A percentile compares a stretch with the other conserved stretches of the same genome.
Evolutionary conservation across 2,329 filamentous ascomycete species (phyloP).

Genomic region (Calonectria leucothoes): DNA sequence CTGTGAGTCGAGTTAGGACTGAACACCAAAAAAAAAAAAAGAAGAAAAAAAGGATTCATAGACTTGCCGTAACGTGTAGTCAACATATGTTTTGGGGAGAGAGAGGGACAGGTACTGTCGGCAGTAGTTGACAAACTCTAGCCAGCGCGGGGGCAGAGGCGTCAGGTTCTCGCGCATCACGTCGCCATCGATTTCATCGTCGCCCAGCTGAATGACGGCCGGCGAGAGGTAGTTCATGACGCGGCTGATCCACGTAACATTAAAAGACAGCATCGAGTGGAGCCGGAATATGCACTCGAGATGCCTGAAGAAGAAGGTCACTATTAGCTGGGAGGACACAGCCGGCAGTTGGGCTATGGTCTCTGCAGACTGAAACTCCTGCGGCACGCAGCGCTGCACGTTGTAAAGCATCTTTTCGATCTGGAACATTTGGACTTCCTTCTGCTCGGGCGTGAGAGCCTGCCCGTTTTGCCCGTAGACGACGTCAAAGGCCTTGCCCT

Average conservation of each 20-base stretch:
- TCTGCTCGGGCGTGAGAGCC: constrained; percentile 15
- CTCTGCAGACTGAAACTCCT: neutral
- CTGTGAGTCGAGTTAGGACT: constrained; percentile 13
- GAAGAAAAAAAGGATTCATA: rapidly evolving
- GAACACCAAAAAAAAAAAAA: rapidly evolving
- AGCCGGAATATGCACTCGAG: constrained; percentile 31
- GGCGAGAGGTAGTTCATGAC: constrained; percentile 29
- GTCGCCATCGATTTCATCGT: constrained; percentile 20
- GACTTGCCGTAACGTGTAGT: constrained; percentile 31
- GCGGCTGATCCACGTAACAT: constrained; percentile 29
- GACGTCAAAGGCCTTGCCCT: constrained; percentile 32
- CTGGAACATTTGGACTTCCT: neutral
- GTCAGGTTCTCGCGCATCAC: constrained; percentile 19
- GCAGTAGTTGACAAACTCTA: constrained; percentile 28
- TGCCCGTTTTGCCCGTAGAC: constrained; percentile 23
- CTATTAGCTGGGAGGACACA: neutral
- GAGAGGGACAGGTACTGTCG: constrained; percentile 28
- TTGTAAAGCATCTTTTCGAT: constrained; percentile 27
- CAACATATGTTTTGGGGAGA: constrained; percentile 9
- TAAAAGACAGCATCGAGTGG: constrained; percentile 32
- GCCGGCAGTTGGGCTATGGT: constrained; percentile 13
- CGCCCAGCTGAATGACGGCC: constrained; percentile 27
- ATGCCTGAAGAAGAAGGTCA: constrained; percentile 30
- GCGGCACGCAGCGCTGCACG: constrained; percentile 23
- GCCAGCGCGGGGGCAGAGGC: constrained; percentile 31